Conservation (phyloP, 768 basidiomycete genomes). For the Coprinopsis marcescibilis region DNA sequence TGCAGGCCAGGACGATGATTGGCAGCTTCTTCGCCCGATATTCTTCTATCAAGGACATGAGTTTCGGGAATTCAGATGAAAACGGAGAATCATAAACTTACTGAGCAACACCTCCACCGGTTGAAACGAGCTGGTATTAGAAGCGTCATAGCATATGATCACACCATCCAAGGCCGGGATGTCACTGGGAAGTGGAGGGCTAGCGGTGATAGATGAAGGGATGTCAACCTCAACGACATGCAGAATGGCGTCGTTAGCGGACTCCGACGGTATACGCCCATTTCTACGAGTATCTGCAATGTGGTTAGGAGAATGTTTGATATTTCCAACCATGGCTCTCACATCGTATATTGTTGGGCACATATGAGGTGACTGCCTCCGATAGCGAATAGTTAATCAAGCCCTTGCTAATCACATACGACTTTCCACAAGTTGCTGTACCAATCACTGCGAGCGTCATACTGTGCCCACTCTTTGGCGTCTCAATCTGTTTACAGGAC, state of each 20-base stretch:
- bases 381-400: constrained; percentile 55
- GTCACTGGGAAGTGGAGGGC: constrained; percentile 18
- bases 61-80: background rate
- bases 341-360: constrained; percentile 16
- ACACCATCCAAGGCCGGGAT: constrained; percentile 67
- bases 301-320: constrained; percentile 2
- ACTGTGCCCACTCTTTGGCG: background rate
- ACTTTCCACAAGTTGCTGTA: constrained; percentile 76
- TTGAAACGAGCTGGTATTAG: constrained; percentile 52
- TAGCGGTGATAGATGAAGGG: constrained; percentile 26
- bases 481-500: constrained; percentile 1
- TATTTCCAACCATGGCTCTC: constrained; percentile 1
- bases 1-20: constrained; percentile 79
- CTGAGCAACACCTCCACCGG: constrained; percentile 67
- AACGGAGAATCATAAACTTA: constrained; percentile 34
- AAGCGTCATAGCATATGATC: constrained; percentile 82
- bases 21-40: constrained; percentile 55
- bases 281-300: constrained; percentile 26
- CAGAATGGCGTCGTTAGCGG: constrained; percentile 35
- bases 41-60: constrained; percentile 37
- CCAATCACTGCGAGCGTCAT: constrained; percentile 78
- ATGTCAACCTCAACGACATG: constrained; percentile 54
- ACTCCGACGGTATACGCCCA: constrained; percentile 15
- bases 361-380: constrained; percentile 32
- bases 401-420: constrained; percentile 73